Evolutionary conservation across 257 asterid species (phyloP), one percentile per base, ranked within the genome.

Genomic region (Nicotiana paniculata): DNA sequence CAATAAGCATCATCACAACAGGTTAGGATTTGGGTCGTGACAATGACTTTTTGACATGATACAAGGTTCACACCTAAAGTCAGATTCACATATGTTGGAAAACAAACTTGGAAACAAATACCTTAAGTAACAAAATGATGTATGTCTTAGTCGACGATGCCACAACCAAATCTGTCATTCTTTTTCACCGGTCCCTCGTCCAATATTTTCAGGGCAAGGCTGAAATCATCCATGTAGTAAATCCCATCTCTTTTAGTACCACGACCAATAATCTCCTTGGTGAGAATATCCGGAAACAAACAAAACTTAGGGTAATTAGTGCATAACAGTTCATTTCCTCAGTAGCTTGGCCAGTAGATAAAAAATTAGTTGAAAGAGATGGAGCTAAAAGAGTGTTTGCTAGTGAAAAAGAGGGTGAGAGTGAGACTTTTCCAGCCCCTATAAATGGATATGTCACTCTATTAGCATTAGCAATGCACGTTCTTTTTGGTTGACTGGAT

Each of bases 181-280:
- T 48, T 7, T 16, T 13, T 11, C 15, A 33, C 6, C 5, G 0
- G 3, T 10, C 1, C 18, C 37, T 5, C 9, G 5, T 37, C 46
- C 9, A 37, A 37, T 37, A 37, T 37, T 6, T 37, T 0, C 46
- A 9, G 0, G 2, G 9, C 46, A 37, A 37, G 46, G 9, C 9
- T 37, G 9, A 37, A 6, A 37, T 76, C 75, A 54, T 83, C 76
- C 76, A 78, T 16, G 39, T 68, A 79, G 12, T 83, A 78, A 7
- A 83, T 1, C 9, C 69, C 61, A 21, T 17, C 26, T 12, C 37
- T 33, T 26, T 54, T 37, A 64, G 79, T 65, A 83, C 79, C 82
- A 64, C 33, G 74, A 2, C 64, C 79, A 77, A 83, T 77, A 3
- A 77, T 83, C 85, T 83, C 53, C 72, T 77, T 77, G 7, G 68